phyloP scores from a whole-genome alignment of 2,329 filamentous ascomycete species.

The Ilyonectria mors-panacis region DNA sequence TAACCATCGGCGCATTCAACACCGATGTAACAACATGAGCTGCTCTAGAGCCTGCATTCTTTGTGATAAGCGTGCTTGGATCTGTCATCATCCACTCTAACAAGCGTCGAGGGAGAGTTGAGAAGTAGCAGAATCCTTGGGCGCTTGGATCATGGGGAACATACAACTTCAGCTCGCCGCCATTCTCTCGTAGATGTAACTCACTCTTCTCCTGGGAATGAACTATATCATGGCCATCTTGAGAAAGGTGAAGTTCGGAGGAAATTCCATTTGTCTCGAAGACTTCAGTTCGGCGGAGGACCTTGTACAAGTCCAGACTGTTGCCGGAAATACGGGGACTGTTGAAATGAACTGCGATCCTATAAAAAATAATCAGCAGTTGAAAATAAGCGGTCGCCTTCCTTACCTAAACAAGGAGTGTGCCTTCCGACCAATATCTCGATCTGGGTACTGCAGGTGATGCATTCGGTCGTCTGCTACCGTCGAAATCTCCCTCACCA shows the following conservation, averaged over 20 bases:
- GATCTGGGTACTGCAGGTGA: slow-evolving; percentile 39
- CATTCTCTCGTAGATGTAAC: slow-evolving; percentile 50
- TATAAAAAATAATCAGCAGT: not conserved
- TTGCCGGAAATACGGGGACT: slow-evolving; percentile 34
- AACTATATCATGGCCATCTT: slow-evolving; percentile 41
- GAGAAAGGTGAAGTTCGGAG: slow-evolving; percentile 45
- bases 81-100: slow-evolving; percentile 55
- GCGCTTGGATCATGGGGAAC: slow-evolving; percentile 47
- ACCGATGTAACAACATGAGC: slow-evolving; percentile 32
- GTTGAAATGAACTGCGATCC: slow-evolving; percentile 42
- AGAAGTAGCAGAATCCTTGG: slow-evolving; percentile 50
- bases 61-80: slow-evolving; percentile 26
- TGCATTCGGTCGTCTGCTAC: slow-evolving; percentile 33
- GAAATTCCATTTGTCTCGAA: slow-evolving; percentile 52
- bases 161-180: slow-evolving; percentile 46
- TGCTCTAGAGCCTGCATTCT: slow-evolving; percentile 9
- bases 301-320: slow-evolving; percentile 29
- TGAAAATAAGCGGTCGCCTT: not conserved
- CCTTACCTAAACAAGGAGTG: slow-evolving; percentile 52
- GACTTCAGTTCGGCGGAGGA: slow-evolving; percentile 35
- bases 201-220: slow-evolving; percentile 40
- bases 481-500: slow-evolving; percentile 53
- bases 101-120: slow-evolving; percentile 46
- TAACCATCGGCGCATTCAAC: slow-evolving; percentile 37
- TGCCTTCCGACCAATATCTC: slow-evolving; percentile 50